A percentile compares a stretch with the other conserved stretches of the same genome.
phyloP scores from a whole-genome alignment of 164 flowering plant species.

The Vitis rupestris region DNA sequence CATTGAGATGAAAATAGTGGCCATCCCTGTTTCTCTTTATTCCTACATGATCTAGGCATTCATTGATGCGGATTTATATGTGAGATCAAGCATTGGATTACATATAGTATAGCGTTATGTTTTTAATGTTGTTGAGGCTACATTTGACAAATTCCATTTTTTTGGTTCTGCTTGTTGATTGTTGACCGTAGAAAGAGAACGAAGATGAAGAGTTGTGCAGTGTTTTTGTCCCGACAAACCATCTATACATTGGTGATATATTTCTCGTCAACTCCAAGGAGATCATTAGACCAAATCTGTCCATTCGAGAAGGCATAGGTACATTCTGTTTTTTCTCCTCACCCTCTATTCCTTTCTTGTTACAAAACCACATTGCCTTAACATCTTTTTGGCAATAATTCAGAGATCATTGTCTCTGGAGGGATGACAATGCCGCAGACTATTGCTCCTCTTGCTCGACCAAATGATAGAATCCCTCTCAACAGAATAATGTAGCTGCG shows the following conservation, averaged over 20 bases:
- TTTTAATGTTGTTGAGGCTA: background rate
- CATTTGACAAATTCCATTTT: background rate
- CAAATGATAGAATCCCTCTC: constrained; percentile 46
- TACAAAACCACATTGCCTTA: background rate
- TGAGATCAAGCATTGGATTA: no score
- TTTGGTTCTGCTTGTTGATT: constrained; percentile 11
- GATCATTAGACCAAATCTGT: constrained; percentile 72
- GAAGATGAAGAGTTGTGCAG: constrained; percentile 82
- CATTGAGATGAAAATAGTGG: no score
- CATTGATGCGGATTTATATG: no score
- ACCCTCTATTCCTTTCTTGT: background rate
- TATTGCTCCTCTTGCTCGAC: constrained; percentile 57
- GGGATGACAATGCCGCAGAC: constrained; percentile 91
- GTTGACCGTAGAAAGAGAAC: constrained; percentile 45
- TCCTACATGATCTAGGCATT: no score
- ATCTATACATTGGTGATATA: constrained; percentile 76
- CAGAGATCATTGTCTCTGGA: constrained; percentile 90
- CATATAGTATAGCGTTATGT: background rate
- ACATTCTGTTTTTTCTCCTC: constrained; percentile 5
- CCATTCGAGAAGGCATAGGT: constrained; percentile 91
- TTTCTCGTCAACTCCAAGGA: constrained; percentile 66
- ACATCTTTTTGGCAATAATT: constrained; percentile 13
- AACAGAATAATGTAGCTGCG: constrained; percentile 39
- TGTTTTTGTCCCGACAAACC: constrained; percentile 81
- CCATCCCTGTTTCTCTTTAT: no score